Conservation (phyloP, 2,329 filamentous ascomycete species). For the Alternaria incomplexa region DNA sequence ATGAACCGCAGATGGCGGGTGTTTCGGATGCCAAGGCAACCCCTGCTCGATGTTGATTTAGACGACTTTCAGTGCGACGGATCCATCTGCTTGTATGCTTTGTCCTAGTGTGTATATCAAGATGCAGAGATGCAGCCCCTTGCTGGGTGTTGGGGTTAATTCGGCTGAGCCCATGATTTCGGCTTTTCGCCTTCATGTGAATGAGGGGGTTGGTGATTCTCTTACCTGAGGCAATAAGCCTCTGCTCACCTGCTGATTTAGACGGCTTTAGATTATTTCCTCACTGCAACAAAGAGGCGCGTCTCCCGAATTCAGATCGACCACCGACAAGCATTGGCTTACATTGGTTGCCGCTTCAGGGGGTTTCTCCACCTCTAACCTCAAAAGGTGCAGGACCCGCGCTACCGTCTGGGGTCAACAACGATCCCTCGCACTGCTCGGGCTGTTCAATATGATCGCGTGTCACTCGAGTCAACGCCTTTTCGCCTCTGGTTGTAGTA, state of each 20-base stretch:
- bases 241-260: slow-evolving; percentile 25
- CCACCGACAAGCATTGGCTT: slow-evolving; percentile 15
- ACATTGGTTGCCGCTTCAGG: slow-evolving; percentile 21
- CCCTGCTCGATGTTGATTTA: not conserved
- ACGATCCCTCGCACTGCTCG: slow-evolving; percentile 8
- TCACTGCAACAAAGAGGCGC: slow-evolving; percentile 20
- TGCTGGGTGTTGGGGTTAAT: not conserved
- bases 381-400: not conserved
- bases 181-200: slow-evolving; percentile 24
- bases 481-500: slow-evolving; percentile 9
- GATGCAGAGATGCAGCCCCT: not conserved
- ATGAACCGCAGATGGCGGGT: not conserved
- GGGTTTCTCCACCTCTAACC: slow-evolving; percentile 13
- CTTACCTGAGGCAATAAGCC: slow-evolving; percentile 14
- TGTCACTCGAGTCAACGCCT: not conserved
- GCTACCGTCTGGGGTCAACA: slow-evolving; percentile 9
- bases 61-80: not conserved
- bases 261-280: slow-evolving; percentile 11
- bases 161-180: not conserved
- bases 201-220: slow-evolving; percentile 17
- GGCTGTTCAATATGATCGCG: slow-evolving; percentile 10
- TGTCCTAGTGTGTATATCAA: not conserved
- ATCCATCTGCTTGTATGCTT: not conserved
- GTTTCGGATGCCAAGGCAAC: not conserved
- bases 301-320: slow-evolving; percentile 18